These are phyloP conservation scores for Clarireedia sp. DNA, from an alignment of 2,329 filamentous ascomycete species.

Conservation along the genomic window DNA sequence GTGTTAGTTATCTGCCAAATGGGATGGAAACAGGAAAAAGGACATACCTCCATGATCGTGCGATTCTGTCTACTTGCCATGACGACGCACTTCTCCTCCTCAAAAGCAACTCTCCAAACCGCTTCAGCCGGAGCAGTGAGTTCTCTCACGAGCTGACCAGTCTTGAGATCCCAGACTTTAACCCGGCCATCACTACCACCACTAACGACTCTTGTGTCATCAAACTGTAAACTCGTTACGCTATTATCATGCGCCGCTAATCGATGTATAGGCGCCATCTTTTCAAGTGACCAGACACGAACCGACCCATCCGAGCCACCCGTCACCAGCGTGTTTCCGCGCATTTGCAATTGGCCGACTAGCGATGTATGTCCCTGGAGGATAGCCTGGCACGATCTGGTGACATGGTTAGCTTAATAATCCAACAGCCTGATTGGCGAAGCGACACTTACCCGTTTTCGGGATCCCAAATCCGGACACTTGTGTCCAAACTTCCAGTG, in stretches of 20 bases:
- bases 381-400: slow-evolving; percentile 59
- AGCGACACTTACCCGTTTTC: slow-evolving; percentile 60
- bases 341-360: slow-evolving; percentile 93
- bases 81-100: slow-evolving; percentile 96
- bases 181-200: slow-evolving; percentile 96
- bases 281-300: slow-evolving; percentile 87
- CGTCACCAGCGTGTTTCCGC: slow-evolving; percentile 87
- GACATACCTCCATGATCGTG: slow-evolving; percentile 91
- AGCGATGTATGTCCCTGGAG: slow-evolving; percentile 95
- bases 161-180: slow-evolving; percentile 96
- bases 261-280: slow-evolving; percentile 85
- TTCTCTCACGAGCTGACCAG: slow-evolving; percentile 82
- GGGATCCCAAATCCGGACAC: slow-evolving; percentile 94
- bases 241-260: slow-evolving; percentile 97
- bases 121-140: slow-evolving; percentile 86
- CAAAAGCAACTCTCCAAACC: slow-evolving; percentile 96
- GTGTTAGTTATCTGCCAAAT: slow-evolving; percentile 25
- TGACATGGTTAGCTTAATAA: slow-evolving; percentile 30
- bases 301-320: slow-evolving; percentile 95
- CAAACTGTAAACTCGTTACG: slow-evolving; percentile 94
- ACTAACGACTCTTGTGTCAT: slow-evolving; percentile 89
- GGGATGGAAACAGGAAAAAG: slow-evolving; percentile 10
- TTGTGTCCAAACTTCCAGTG: slow-evolving; percentile 92
- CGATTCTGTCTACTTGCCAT: slow-evolving; percentile 78
- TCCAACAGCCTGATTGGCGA: background rate